Percentiles rank a stretch among this genome's conserved stretches.
Evolutionary conservation across 129 eudicot genomes (phyloP).

Genomic region (Chrysanthemum lavandulifolium): DNA sequence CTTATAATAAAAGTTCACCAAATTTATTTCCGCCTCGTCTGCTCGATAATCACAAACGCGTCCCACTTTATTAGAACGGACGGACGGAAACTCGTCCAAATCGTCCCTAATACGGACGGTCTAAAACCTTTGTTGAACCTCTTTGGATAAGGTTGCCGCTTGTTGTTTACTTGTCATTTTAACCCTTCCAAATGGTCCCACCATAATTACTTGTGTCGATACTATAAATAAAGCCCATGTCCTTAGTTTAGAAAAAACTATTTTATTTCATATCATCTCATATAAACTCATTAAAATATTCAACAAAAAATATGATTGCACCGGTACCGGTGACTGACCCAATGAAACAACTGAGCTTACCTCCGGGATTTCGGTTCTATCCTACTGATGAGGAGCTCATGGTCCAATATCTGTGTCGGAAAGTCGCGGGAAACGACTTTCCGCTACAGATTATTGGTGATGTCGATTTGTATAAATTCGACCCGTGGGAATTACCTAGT

Average conservation of each 20-base stretch:
- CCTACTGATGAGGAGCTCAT: conserved; percentile 94
- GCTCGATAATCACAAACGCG: too few species aligned
- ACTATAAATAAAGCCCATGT: conserved; percentile 34
- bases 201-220: conserved; percentile 10
- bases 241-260: neutral
- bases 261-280: neutral
- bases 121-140: neutral
- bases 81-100: too few species aligned
- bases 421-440: conserved; percentile 66
- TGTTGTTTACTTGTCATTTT: conserved; percentile 29
- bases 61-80: too few species aligned
- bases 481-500: conserved; percentile 91
- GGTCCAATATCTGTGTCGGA: conserved; percentile 69
- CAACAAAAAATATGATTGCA: conserved; percentile 45
- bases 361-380: conserved; percentile 85
- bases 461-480: conserved; percentile 76
- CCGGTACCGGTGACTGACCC: conserved; percentile 58
- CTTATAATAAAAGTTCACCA: too few species aligned
- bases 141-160: conserved; percentile 36
- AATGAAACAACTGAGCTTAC: conserved; percentile 58
- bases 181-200: conserved; percentile 16
- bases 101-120: too few species aligned
- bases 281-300: neutral
- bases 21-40: too few species aligned
- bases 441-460: conserved; percentile 63